phyloP scores from a whole-genome alignment of 805 yeast genomes.

The Kuraishia piskuri region DNA sequence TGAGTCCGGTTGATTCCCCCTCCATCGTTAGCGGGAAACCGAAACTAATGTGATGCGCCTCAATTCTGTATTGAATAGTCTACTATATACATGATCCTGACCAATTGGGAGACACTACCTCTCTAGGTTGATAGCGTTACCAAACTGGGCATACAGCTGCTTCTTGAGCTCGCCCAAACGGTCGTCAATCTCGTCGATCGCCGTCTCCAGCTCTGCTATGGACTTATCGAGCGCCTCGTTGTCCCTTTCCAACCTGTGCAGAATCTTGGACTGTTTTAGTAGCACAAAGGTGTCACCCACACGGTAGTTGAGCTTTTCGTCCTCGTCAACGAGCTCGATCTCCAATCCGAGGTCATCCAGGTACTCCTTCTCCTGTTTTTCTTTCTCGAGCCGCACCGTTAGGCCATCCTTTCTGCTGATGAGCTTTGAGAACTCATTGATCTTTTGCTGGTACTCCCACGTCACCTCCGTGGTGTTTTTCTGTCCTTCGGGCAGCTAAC shows the following conservation, averaged over 20 bases:
- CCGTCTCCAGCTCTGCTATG: slow-evolving; percentile 35
- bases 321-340: slow-evolving; percentile 77
- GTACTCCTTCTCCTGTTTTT: slow-evolving; percentile 71
- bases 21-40: no score
- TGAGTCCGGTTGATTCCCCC: no score
- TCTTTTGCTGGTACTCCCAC: slow-evolving; percentile 83
- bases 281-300: slow-evolving; percentile 77
- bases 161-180: slow-evolving; percentile 56
- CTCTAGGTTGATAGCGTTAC: slow-evolving; percentile 81
- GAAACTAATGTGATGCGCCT: no score
- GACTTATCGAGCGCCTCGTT: slow-evolving; percentile 40
- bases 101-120: no score
- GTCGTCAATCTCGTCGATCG: slow-evolving; percentile 43
- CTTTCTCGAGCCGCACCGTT: slow-evolving; percentile 35
- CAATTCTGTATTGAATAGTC: no score
- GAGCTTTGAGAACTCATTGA: slow-evolving; percentile 81
- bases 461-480: slow-evolving; percentile 50
- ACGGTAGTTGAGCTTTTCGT: slow-evolving; percentile 63
- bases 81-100: no score
- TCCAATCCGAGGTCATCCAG: slow-evolving; percentile 81
- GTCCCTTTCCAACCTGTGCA: slow-evolving; percentile 59
- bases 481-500: slow-evolving; percentile 43
- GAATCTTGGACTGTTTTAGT: slow-evolving; percentile 56
- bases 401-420: slow-evolving; percentile 62
- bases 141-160: slow-evolving; percentile 80